Evolutionary conservation across 2,329 filamentous ascomycete genomes (phyloP).

Genomic region (Dactylellina leptospora): DNA sequence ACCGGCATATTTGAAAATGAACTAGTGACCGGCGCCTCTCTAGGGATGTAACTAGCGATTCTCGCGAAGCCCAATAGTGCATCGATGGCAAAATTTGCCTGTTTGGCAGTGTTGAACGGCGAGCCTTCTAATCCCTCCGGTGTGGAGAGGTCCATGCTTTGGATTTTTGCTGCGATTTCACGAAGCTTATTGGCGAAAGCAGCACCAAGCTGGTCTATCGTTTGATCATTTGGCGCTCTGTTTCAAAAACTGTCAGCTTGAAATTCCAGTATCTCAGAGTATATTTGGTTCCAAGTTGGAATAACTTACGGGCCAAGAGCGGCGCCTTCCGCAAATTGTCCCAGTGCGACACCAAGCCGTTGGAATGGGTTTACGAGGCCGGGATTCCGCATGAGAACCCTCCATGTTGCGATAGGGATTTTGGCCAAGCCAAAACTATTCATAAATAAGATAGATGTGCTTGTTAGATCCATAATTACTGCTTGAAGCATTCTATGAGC

Average conservation of each 20-base stretch:
- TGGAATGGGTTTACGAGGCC: constrained; percentile 4
- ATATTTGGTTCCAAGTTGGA: too few species aligned
- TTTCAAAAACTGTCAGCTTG: background rate
- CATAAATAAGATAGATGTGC: background rate
- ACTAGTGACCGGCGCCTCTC: background rate
- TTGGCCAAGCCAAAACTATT: background rate
- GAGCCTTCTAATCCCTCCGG: background rate
- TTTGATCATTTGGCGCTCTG: background rate
- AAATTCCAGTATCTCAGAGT: background rate
- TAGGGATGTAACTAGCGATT: background rate
- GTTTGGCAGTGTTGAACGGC: background rate
- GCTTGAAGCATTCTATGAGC: background rate
- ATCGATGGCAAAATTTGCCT: background rate
- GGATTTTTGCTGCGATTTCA: constrained; percentile 1
- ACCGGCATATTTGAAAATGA: constrained; percentile 5
- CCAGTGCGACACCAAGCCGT: constrained; percentile 1
- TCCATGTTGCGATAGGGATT: background rate
- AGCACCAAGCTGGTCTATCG: background rate
- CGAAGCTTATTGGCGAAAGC: constrained; percentile 9
- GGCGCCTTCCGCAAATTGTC: background rate
- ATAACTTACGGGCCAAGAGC: too few species aligned
- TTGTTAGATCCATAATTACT: background rate
- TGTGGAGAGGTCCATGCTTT: background rate
- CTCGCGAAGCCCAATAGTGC: background rate
- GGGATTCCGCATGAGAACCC: background rate